phyloP scores from a whole-genome alignment of 148 eudicot genomes.

The Fagopyrum esculentum region DNA sequence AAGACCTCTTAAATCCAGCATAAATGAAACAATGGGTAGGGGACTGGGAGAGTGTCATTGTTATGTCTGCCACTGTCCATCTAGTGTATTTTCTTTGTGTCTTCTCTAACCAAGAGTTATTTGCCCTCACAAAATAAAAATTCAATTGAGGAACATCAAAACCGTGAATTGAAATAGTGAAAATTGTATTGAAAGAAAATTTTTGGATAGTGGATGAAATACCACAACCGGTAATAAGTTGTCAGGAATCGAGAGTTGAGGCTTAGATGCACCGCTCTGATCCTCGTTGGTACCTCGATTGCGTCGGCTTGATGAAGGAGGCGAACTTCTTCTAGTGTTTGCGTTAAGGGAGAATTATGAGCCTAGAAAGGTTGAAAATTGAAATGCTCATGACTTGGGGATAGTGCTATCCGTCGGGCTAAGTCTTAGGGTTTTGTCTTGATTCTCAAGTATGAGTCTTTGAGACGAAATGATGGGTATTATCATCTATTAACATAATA shows the following conservation, averaged over 20 bases:
- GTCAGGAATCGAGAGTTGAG: neutral
- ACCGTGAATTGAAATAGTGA: neutral
- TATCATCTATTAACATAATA: too few relatives aligned
- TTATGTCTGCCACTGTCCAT: too few relatives aligned
- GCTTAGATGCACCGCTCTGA: constrained; percentile 8
- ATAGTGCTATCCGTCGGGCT: too few relatives aligned
- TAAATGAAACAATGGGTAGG: too few relatives aligned
- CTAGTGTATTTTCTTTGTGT: too few relatives aligned
- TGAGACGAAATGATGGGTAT: too few relatives aligned
- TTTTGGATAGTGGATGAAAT: constrained; percentile 17
- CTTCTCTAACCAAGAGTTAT: neutral
- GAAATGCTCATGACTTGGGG: too few relatives aligned
- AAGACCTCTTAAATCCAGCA: too few relatives aligned
- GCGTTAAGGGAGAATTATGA: neutral
- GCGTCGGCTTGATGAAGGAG: constrained; percentile 34
- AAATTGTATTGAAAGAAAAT: neutral
- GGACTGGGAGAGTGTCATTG: too few relatives aligned
- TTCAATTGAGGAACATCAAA: neutral
- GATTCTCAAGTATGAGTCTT: too few relatives aligned
- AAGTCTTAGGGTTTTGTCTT: too few relatives aligned
- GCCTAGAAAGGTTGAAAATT: neutral
- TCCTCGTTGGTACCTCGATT: constrained; percentile 25
- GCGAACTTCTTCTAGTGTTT: neutral
- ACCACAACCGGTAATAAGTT: constrained; percentile 53
- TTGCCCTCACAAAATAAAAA: neutral